Conservation (phyloP, 208 protist genomes). For the Leishmania mexicana region DNA sequence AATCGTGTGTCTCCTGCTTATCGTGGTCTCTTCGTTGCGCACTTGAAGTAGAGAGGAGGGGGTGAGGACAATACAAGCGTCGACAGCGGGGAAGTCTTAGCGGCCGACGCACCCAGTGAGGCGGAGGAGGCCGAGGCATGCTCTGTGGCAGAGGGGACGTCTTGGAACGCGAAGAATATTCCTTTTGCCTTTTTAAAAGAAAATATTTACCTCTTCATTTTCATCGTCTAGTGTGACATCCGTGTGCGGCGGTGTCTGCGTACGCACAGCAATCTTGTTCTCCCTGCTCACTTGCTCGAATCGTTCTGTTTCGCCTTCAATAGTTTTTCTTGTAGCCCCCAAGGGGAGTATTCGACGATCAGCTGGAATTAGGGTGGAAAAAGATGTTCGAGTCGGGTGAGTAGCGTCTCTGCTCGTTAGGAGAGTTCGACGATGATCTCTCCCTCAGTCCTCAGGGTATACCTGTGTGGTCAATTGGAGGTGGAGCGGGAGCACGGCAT, state of each 20-base stretch:
- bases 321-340: background rate
- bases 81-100: background rate
- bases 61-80: background rate
- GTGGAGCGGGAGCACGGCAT: too few species aligned
- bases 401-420: background rate
- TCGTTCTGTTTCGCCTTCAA: background rate
- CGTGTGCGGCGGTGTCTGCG: background rate
- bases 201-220: background rate
- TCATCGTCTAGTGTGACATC: background rate
- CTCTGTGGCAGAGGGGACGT: background rate
- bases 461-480: background rate
- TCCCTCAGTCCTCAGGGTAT: background rate
- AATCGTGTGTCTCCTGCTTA: background rate
- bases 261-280: background rate
- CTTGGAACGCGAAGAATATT: background rate
- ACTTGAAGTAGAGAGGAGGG: background rate
- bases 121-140: background rate
- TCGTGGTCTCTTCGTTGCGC: background rate
- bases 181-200: conserved; percentile 9
- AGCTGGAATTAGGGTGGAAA: background rate
- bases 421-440: background rate
- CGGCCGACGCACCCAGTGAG: background rate
- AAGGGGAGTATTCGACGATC: background rate
- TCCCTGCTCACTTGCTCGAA: background rate
- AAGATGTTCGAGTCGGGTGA: background rate